These are phyloP conservation scores for Mortierella sp. DNA, from an alignment of 371 early-diverging fungal genomes.

Conservation along the genomic window DNA sequence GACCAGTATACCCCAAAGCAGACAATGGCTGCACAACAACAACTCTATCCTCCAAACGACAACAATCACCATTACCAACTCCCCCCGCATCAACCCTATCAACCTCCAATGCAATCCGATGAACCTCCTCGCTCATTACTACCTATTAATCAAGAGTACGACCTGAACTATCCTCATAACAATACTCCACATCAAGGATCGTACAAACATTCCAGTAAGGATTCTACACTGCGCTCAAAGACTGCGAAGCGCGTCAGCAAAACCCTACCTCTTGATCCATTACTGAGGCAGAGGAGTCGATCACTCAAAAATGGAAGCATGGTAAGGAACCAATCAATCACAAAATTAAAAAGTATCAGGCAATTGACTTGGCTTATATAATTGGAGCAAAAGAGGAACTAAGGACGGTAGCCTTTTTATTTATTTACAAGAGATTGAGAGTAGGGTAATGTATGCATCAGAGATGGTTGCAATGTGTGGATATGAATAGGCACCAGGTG, in stretches of 20 bases:
- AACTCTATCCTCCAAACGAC: background rate
- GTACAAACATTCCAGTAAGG: slow-evolving; percentile 11
- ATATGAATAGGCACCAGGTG: no score
- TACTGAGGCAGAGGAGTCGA: slow-evolving; percentile 16
- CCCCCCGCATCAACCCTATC: slow-evolving; percentile 1
- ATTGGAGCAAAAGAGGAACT: no score
- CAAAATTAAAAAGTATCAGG: background rate
- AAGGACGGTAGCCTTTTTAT: no score
- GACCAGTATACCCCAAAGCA: background rate
- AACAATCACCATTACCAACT: slow-evolving; percentile 10
- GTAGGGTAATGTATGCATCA: no score
- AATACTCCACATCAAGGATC: slow-evolving; percentile 1
- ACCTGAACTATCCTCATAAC: slow-evolving; percentile 13
- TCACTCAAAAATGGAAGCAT: slow-evolving; percentile 1
- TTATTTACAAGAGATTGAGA: no score
- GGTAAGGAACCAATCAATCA: slow-evolving; percentile 20
- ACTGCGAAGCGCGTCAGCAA: slow-evolving; percentile 39
- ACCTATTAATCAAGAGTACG: slow-evolving; percentile 19
- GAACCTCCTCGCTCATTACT: background rate
- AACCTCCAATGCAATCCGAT: background rate
- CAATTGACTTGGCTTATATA: no score
- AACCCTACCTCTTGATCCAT: slow-evolving; percentile 20
- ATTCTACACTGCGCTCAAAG: slow-evolving; percentile 17
- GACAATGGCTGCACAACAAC: background rate
- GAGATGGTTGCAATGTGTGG: no score